Percentiles rank a stretch among this genome's conserved stretches.
phyloP scores from a whole-genome alignment of 164 flowering plant genomes.

The Aristolochia fimbriata region DNA sequence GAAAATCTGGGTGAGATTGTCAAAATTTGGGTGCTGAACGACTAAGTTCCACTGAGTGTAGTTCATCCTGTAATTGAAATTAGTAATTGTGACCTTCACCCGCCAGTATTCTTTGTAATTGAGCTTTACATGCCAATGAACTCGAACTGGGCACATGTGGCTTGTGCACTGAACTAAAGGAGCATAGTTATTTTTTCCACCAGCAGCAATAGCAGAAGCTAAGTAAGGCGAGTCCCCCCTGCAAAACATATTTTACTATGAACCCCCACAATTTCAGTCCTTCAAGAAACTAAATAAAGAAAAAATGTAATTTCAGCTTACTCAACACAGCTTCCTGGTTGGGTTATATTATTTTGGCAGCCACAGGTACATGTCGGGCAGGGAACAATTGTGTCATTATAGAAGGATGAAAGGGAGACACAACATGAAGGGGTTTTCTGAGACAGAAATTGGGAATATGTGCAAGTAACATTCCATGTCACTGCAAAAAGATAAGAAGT shows the following conservation, averaged over 20 bases:
- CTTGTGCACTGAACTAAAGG: slow-evolving; percentile 64
- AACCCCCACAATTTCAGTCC: background rate
- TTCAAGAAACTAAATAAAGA: background rate
- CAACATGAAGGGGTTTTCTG: slow-evolving; percentile 77
- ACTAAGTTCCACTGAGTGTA: slow-evolving; percentile 72
- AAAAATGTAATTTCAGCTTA: slow-evolving; percentile 23
- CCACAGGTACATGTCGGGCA: slow-evolving; percentile 86
- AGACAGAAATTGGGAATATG: slow-evolving; percentile 75
- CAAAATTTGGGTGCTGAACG: slow-evolving; percentile 69
- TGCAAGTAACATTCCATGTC: slow-evolving; percentile 92
- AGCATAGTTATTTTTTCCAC: slow-evolving; percentile 20
- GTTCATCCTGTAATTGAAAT: slow-evolving; percentile 67
- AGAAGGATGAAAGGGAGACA: slow-evolving; percentile 82
- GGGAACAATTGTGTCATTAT: slow-evolving; percentile 59
- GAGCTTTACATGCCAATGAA: slow-evolving; percentile 75
- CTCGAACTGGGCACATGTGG: slow-evolving; percentile 71
- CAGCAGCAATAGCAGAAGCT: slow-evolving; percentile 41
- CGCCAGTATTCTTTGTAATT: slow-evolving; percentile 85
- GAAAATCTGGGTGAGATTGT: slow-evolving; percentile 60
- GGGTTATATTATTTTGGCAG: slow-evolving; percentile 42
- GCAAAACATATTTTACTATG: slow-evolving; percentile 8
- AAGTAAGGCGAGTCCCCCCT: slow-evolving; percentile 45
- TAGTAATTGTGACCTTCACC: slow-evolving; percentile 56
- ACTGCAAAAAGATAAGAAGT: slow-evolving; percentile 25
- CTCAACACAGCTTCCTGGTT: slow-evolving; percentile 61